phyloP scores from a whole-genome alignment of 805 yeast genomes.

The Scheffersomyces ergatensis region DNA sequence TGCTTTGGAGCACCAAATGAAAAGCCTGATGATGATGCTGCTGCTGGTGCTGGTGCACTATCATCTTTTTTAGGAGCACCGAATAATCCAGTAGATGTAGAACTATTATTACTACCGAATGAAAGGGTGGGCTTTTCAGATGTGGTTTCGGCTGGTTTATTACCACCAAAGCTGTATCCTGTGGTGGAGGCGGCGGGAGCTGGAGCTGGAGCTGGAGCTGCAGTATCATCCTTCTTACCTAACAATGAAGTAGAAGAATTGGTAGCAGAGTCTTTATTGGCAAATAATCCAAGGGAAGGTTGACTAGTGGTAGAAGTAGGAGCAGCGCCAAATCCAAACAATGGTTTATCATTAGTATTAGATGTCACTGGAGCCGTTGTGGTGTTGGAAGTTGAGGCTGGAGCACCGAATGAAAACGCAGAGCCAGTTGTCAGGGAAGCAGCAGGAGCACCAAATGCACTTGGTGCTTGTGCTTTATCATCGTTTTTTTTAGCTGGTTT shows the following conservation, averaged over 20 bases:
- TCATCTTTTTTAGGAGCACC: conserved; percentile 10
- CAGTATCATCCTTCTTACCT: too few relatives aligned
- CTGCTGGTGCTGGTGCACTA: conserved; percentile 10
- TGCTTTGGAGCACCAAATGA: conserved; percentile 25
- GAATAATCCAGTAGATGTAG: conserved; percentile 10
- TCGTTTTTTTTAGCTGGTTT: conserved; percentile 10
- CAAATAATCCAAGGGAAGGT: conserved; percentile 1
- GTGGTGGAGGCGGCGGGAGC: conserved; percentile 7
- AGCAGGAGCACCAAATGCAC: conserved; percentile 5
- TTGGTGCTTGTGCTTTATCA: conserved; percentile 6
- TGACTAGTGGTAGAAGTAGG: background rate
- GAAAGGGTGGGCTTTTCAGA: background rate
- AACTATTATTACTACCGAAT: too few relatives aligned
- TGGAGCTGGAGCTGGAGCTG: conserved; percentile 1
- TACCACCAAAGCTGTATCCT: conserved; percentile 14
- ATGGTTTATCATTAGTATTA: conserved; percentile 4
- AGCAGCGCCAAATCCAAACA: background rate
- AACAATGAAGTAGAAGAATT: too few relatives aligned
- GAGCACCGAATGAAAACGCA: conserved; percentile 11
- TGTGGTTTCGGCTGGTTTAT: conserved; percentile 9
- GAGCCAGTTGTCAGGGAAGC: background rate
- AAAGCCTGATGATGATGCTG: conserved; percentile 4
- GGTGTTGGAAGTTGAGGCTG: conserved; percentile 3
- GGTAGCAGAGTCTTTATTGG: too few relatives aligned
- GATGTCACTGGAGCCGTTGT: too few relatives aligned